Conservation (phyloP, 2,329 filamentous ascomycete genomes). For the Emergomyces pasteurianus region DNA sequence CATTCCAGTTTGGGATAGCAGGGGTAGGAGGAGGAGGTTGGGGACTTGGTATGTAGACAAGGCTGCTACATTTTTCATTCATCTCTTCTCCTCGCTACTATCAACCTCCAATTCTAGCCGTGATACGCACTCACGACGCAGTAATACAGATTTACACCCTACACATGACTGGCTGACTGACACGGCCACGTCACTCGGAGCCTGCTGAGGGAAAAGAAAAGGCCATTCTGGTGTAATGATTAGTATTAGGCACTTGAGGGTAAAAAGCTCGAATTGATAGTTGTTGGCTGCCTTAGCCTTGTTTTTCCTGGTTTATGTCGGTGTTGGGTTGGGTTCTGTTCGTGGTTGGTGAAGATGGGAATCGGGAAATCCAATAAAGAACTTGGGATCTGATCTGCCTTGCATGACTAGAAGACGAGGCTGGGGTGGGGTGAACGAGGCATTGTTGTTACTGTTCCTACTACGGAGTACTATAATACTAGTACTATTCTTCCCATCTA, state of each 20-base stretch:
- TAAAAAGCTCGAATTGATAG: not conserved
- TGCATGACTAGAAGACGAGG: not conserved
- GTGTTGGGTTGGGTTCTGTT: not conserved
- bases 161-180: not conserved
- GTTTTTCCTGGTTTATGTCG: not conserved
- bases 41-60: too few relatives aligned
- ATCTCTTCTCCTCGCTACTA: not conserved
- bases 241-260: not conserved
- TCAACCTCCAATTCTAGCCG: not conserved
- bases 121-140: not conserved
- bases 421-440: too few relatives aligned
- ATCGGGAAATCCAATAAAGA: not conserved
- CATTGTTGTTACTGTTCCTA: not conserved
- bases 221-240: not conserved
- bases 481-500: not conserved
- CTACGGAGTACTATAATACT: too few relatives aligned
- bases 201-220: too few relatives aligned
- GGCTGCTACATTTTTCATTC: too few relatives aligned
- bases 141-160: not conserved
- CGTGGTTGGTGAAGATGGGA: not conserved
- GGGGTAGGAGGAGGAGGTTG: too few relatives aligned
- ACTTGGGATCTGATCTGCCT: not conserved
- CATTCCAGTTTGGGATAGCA: too few relatives aligned
- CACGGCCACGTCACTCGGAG: not conserved
- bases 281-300: not conserved